A percentile compares a stretch with the other conserved stretches of the same genome.
phyloP scores from a whole-genome alignment of 768 basidiomycete species.

The Serendipita sp. region DNA sequence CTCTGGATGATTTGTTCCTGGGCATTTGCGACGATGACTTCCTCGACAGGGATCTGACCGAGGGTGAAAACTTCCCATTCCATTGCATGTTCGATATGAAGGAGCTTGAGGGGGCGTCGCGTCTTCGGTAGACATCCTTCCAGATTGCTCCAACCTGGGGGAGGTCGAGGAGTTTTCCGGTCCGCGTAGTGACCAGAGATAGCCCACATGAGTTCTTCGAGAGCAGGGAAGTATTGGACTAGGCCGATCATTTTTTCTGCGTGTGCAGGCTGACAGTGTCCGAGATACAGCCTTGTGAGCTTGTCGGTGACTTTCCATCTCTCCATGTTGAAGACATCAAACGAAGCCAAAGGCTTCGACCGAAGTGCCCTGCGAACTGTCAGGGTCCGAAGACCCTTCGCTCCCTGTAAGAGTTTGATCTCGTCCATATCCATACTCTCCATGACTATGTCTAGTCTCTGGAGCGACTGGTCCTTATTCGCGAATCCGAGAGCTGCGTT shows the following conservation, averaged over 20 bases:
- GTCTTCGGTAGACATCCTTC: neutral
- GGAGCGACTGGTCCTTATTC: neutral
- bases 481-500: neutral
- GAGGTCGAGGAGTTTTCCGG: neutral
- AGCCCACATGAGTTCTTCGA: constrained; percentile 1
- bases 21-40: neutral
- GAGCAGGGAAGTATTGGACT: neutral
- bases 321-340: neutral
- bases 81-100: neutral
- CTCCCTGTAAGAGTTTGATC: neutral
- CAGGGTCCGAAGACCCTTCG: neutral
- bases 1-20: neutral
- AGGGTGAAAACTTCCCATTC: neutral
- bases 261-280: neutral
- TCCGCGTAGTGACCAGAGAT: neutral
- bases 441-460: neutral
- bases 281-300: neutral
- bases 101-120: neutral
- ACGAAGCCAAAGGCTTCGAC: neutral
- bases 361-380: neutral
- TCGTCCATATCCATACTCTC: neutral
- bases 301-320: neutral
- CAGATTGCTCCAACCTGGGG: neutral
- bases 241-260: neutral
- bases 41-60: neutral